Base-by-base conservation (phyloP, 768 basidiomycete genomes). In the Pulveroboletus ravenelii region DNA sequence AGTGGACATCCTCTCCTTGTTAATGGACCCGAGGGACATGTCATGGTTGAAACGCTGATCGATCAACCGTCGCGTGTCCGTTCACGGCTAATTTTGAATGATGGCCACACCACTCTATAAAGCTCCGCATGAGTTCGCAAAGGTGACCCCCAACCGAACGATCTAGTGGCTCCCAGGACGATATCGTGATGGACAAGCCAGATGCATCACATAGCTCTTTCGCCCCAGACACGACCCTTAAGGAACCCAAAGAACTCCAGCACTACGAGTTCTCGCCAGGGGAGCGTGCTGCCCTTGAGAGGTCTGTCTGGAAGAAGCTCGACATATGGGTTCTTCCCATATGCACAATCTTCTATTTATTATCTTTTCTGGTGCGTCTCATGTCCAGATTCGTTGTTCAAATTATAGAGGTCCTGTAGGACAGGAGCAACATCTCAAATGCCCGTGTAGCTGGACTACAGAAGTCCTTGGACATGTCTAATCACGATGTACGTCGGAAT, bases 361-460 rank as follows among this genome's bases (percentile, higher is more conserved):
- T 80, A 15, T 78, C 78, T 32, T 80, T 81, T 61, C 52, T 81
- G 63, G 80, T 81, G 48, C 54, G 79, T 43, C 18, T 50, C 34
- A 10, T 12, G 10, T n/a, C 14, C 35, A 9, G 31, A 14, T 25
- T 30, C 18, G 3, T 7, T 10, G 1, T 41, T 43, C 38, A 52
- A 13, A 17, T 29, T 42, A 10, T 15, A 12, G 23, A 18, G 10
- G 23, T 38, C 31, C 20, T 13, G 23, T 53, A 67, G 79, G 47
- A 78, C 45, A 57, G 62, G 18, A 68, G 57, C 40, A 81, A 83
- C 56, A 68, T 83, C 35, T 75, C 74, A 27, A 84, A 83, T 53
- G 83, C 81, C 37, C 73, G 76, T n/a, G 73, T 83, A 6, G 82
- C 81, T 10, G 82, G 83, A 10, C 60, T 85, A 52, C 79, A 82